These are phyloP conservation scores for Candida buenavistaensis DNA, from an alignment of 1,139 yeast species.

Conservation along the genomic window DNA sequence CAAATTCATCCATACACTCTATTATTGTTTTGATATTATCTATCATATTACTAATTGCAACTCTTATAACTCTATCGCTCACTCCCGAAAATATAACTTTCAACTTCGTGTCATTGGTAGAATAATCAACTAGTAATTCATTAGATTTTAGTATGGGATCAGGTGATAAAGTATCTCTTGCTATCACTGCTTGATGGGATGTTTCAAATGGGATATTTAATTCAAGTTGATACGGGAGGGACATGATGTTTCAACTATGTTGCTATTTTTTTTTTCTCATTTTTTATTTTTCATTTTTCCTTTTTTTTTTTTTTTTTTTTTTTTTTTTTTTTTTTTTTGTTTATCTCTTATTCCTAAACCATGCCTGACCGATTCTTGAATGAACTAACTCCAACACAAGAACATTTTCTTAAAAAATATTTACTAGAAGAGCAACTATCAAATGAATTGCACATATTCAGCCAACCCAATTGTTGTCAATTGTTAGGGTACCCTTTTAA, in stretches of 20 bases:
- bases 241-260: not conserved
- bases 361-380: not conserved
- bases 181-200: conserved; percentile 60
- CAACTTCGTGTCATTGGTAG: conserved; percentile 28
- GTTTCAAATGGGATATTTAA: conserved; percentile 55
- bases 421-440: conserved; percentile 61
- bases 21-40: conserved; percentile 65
- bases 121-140: conserved; percentile 51
- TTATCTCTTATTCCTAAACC: not conserved
- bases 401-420: conserved; percentile 84
- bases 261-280: not conserved
- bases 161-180: conserved; percentile 59
- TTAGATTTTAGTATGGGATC: conserved; percentile 76
- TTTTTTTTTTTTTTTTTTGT: not conserved
- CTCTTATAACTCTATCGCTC: conserved; percentile 66
- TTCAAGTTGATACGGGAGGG: conserved; percentile 6
- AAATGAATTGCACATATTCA: conserved; percentile 59
- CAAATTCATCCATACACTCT: conserved; percentile 68
- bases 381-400: conserved; percentile 46
- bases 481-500: conserved; percentile 74
- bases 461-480: conserved; percentile 59
- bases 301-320: not conserved
- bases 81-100: conserved; percentile 51
- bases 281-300: not conserved
- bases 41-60: conserved; percentile 66